phyloP scores from a whole-genome alignment of 306 rosid genomes.

The Psophocarpus tetragonolobus region DNA sequence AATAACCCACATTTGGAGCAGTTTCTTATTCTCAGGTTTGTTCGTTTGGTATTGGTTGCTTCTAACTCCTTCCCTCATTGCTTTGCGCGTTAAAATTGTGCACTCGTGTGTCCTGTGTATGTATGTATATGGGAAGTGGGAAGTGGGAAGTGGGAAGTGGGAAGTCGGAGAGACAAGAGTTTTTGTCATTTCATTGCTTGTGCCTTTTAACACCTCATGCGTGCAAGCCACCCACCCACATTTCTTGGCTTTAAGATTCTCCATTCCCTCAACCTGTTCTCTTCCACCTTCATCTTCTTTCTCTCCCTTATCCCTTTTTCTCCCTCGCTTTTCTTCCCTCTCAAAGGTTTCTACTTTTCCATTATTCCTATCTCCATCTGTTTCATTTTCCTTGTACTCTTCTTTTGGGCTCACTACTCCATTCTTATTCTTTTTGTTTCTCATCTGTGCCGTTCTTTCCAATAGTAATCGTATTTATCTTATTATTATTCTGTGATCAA shows the following conservation, averaged over 20 bases:
- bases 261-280: slow-evolving; percentile 41
- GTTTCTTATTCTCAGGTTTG: too few relatives aligned
- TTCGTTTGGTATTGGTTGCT: too few relatives aligned
- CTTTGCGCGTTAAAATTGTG: slow-evolving; percentile 59
- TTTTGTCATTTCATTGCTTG: slow-evolving; percentile 52
- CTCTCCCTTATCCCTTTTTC: slow-evolving; percentile 6
- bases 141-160: too few relatives aligned
- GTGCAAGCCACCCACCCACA: slow-evolving; percentile 77
- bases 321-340: slow-evolving; percentile 40
- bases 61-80: slow-evolving; percentile 30
- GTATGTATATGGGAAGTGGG: background rate
- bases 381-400: slow-evolving; percentile 29
- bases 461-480: background rate
- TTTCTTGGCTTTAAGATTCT: slow-evolving; percentile 66
- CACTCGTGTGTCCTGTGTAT: too few relatives aligned
- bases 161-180: background rate
- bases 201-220: slow-evolving; percentile 60
- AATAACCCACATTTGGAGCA: too few relatives aligned
- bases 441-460: background rate
- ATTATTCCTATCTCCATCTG: slow-evolving; percentile 43
- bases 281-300: background rate
- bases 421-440: slow-evolving; percentile 30
- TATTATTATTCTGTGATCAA: slow-evolving; percentile 10
- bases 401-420: too few relatives aligned
- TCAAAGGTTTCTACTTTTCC: slow-evolving; percentile 41